Percentiles rank a stretch among this genome's conserved stretches.
These are phyloP conservation scores for Fusarium globosum DNA, from an alignment of 2,329 filamentous ascomycete genomes.

Conservation along the genomic window DNA sequence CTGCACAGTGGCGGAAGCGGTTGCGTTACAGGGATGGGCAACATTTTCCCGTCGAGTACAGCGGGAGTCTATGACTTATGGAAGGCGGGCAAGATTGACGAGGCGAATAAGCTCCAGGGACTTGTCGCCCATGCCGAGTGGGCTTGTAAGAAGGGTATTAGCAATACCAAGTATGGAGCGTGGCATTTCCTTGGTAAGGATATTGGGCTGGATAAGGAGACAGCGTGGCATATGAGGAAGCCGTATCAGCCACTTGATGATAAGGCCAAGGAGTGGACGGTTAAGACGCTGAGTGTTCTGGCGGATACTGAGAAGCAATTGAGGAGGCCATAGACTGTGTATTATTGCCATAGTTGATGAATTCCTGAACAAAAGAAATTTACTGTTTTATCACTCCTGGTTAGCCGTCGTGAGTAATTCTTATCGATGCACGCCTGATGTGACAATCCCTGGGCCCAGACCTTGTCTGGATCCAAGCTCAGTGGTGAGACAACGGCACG, in stretches of 20 bases:
- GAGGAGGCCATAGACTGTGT: background rate
- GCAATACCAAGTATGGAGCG: constrained; percentile 59
- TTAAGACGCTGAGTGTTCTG: constrained; percentile 54
- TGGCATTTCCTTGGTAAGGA: constrained; percentile 55
- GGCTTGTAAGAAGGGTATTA: constrained; percentile 62
- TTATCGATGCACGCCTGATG: background rate
- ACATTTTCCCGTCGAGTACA: constrained; percentile 58
- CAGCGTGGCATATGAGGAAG: constrained; percentile 54
- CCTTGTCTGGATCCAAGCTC: background rate
- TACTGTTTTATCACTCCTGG: too few relatives aligned
- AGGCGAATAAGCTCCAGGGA: constrained; percentile 55
- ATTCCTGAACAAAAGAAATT: too few relatives aligned
- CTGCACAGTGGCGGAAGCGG: constrained; percentile 54
- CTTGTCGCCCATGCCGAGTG: constrained; percentile 60
- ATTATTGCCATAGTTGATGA: too few relatives aligned
- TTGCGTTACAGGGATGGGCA: constrained; percentile 59
- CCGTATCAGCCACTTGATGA: constrained; percentile 55
- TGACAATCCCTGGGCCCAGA: background rate
- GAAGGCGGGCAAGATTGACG: constrained; percentile 51
- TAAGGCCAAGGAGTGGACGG: constrained; percentile 55
- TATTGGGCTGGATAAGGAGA: constrained; percentile 51
- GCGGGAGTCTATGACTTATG: constrained; percentile 55
- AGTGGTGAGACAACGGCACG: background rate
- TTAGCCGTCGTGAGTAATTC: too few relatives aligned
- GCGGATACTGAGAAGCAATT: constrained; percentile 47